Evolutionary conservation across 441 rosid genomes (phyloP).

Genomic region (Viola pubescens): DNA sequence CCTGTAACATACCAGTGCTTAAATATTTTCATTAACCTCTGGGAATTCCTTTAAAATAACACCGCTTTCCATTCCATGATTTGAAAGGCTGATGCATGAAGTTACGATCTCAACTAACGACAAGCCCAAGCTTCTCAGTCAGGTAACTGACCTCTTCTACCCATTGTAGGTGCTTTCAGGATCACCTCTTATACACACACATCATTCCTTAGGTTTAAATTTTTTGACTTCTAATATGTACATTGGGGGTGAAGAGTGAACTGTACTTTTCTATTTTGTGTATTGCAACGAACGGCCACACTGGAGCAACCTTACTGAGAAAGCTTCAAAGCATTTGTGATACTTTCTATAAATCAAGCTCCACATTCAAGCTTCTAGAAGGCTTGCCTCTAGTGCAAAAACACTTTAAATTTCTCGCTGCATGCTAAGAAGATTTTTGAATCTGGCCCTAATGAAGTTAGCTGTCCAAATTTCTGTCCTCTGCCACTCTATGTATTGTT

Average conservation of each 20-base stretch:
- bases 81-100: slow-evolving; percentile 63
- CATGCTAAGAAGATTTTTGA: too few species aligned
- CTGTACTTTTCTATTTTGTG: background rate
- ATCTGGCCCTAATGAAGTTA: too few species aligned
- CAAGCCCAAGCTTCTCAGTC: slow-evolving; percentile 59
- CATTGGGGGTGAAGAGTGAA: slow-evolving; percentile 1
- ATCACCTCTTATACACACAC: too few species aligned
- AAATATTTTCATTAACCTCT: slow-evolving; percentile 12
- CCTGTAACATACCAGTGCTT: background rate
- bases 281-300: background rate
- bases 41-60: slow-evolving; percentile 11
- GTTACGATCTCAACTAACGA: slow-evolving; percentile 64
- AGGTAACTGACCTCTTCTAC: slow-evolving; percentile 33
- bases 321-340: background rate
- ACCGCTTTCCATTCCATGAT: slow-evolving; percentile 9
- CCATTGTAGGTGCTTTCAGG: too few species aligned
- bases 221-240: too few species aligned
- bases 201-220: background rate
- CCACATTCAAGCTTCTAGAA: background rate
- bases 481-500: too few species aligned
- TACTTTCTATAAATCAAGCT: background rate
- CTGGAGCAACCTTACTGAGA: background rate
- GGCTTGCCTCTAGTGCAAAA: too few species aligned
- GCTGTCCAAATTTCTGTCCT: too few species aligned
- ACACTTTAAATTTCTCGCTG: too few species aligned